A percentile compares a stretch with the other conserved stretches of the same genome.
Evolutionary conservation across 2,329 filamentous ascomycete species (phyloP).

Genomic region (Penicillium brasilianum): DNA sequence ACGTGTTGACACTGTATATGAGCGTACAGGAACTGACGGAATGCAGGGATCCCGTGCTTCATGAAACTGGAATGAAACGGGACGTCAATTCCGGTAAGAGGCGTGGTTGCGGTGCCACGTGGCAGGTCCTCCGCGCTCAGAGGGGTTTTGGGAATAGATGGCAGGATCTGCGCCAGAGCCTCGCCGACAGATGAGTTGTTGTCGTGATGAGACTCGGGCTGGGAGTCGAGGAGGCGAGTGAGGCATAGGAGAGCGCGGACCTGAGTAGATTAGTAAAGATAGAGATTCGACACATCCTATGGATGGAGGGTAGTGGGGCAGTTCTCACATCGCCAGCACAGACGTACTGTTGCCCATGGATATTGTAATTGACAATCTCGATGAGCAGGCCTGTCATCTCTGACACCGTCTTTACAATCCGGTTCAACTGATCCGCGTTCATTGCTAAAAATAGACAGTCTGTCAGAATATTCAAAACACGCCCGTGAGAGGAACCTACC

Average conservation of each 20-base stretch:
- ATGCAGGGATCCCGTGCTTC: constrained; percentile 93
- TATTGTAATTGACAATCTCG: constrained; percentile 94
- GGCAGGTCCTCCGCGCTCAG: constrained; percentile 59
- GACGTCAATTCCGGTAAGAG: not conserved
- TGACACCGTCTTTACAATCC: constrained; percentile 88
- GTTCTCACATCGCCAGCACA: constrained; percentile 61
- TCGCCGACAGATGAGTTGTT: not conserved
- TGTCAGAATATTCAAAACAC: not conserved
- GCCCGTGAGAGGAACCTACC: not conserved
- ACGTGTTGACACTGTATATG: constrained; percentile 74
- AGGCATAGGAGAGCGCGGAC: not conserved
- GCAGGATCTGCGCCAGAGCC: not conserved
- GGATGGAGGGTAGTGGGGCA: constrained; percentile 70
- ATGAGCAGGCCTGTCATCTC: constrained; percentile 90
- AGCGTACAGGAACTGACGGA: constrained; percentile 92
- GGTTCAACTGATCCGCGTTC: constrained; percentile 91
- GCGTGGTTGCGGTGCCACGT: constrained; percentile 86
- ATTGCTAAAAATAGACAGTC: constrained; percentile 54
- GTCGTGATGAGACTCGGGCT: not conserved
- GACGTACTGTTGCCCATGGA: constrained; percentile 70
- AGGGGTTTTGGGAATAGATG: not conserved
- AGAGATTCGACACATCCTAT: constrained; percentile 40
- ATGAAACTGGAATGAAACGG: constrained; percentile 71
- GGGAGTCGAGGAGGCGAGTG: constrained; percentile 4
- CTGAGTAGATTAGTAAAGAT: not conserved